Percentiles rank a stretch among this genome's conserved stretches.
Evolutionary conservation across 177 flowering plant species (phyloP).

Genomic region (Vitis hybrid): DNA sequence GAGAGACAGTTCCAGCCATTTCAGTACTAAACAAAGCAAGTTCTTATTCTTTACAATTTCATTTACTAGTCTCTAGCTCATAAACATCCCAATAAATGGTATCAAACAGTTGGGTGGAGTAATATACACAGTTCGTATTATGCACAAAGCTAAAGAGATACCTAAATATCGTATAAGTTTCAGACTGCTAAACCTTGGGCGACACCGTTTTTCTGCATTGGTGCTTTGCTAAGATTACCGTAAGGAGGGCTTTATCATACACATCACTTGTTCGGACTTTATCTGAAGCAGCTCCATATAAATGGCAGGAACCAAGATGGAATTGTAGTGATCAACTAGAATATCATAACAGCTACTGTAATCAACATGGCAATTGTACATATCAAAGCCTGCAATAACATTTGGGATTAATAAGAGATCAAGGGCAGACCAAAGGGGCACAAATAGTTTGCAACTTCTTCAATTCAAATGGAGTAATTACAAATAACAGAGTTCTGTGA

Average conservation of each 20-base stretch:
- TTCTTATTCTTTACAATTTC: no score
- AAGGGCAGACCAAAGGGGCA: neutral
- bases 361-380: slow-evolving; percentile 34
- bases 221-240: neutral
- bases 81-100: slow-evolving; percentile 1
- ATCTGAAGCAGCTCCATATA: neutral
- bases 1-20: no score
- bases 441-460: neutral
- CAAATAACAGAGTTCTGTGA: no score
- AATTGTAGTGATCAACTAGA: slow-evolving; percentile 5
- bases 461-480: no score
- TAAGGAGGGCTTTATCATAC: neutral
- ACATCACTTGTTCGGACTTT: neutral
- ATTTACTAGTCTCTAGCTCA: neutral
- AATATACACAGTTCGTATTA: neutral
- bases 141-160: neutral
- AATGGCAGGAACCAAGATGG: neutral
- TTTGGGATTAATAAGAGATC: neutral
- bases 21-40: no score
- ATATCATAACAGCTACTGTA: slow-evolving; percentile 16
- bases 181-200: neutral
- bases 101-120: neutral
- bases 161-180: neutral
- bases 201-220: neutral
- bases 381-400: slow-evolving; percentile 39